Evolutionary conservation across 805 yeast genomes (phyloP).

Genomic region (Candida sonorensis): DNA sequence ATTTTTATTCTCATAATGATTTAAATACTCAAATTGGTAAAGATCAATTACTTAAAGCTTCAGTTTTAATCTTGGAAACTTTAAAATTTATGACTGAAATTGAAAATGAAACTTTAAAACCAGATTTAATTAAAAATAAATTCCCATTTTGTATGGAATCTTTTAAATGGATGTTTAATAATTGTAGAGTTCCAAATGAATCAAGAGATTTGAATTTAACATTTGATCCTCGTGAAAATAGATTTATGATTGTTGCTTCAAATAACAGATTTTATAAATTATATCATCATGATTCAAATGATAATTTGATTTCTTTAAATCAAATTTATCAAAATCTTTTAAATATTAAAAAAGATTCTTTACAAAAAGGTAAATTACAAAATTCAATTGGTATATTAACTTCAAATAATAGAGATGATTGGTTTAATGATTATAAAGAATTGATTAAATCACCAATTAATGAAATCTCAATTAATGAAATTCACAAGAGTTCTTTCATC

Average conservation of each 20-base stretch:
- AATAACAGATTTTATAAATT: constrained; percentile 80
- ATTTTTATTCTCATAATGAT: constrained; percentile 81
- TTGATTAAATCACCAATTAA: constrained; percentile 58
- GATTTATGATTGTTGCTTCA: constrained; percentile 64
- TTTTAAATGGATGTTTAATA: constrained; percentile 86
- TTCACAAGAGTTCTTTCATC: constrained; percentile 74
- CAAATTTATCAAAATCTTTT: constrained; percentile 54
- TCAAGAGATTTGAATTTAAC: constrained; percentile 56
- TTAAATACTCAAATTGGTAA: constrained; percentile 47
- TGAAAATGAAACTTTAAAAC: constrained; percentile 67
- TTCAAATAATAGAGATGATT: constrained; percentile 77
- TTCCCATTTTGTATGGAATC: constrained; percentile 96
- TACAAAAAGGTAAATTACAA: constrained; percentile 20
- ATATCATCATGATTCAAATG: constrained; percentile 44
- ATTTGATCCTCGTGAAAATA: constrained; percentile 39
- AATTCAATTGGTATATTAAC: constrained; percentile 74
- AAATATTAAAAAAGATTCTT: constrained; percentile 38
- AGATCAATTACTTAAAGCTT: constrained; percentile 66
- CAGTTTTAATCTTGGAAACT: constrained; percentile 63
- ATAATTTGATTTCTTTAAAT: constrained; percentile 36
- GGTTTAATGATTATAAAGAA: constrained; percentile 54
- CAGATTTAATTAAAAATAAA: constrained; percentile 67
- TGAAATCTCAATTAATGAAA: constrained; percentile 51
- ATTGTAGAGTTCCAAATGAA: constrained; percentile 69
- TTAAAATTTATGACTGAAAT: constrained; percentile 60